phyloP scores from a whole-genome alignment of 441 rosid genomes.

The Eutrema salsugineum region DNA sequence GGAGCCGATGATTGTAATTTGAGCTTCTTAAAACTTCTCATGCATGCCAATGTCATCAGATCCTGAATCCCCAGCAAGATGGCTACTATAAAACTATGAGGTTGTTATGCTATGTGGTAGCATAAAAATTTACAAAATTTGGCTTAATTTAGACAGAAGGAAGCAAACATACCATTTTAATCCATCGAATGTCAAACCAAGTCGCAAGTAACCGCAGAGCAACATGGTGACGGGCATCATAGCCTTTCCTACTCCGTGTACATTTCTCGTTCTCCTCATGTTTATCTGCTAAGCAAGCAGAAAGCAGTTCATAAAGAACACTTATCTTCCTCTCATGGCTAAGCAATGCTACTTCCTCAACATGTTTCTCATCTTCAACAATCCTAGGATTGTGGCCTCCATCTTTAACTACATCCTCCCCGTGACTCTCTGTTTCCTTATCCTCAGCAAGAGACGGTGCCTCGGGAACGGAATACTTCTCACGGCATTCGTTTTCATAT shows the following conservation, averaged over 20 bases:
- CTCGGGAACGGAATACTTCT: constrained; percentile 43
- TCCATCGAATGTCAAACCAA: constrained; percentile 73
- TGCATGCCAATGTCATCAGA: neutral
- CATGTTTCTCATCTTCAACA: constrained; percentile 36
- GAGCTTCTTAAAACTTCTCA: neutral
- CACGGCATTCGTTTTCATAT: constrained; percentile 58
- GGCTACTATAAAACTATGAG: neutral
- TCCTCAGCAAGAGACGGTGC: constrained; percentile 25
- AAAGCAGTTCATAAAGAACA: constrained; percentile 74
- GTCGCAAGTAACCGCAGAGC: constrained; percentile 70
- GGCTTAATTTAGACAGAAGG: neutral
- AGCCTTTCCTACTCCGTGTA: constrained; percentile 54
- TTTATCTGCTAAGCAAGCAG: constrained; percentile 71
- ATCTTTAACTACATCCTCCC: constrained; percentile 2
- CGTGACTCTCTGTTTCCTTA: constrained; percentile 13
- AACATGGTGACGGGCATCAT: constrained; percentile 89
- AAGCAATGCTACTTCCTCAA: constrained; percentile 58
- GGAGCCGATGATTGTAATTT: neutral
- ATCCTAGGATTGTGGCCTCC: constrained; percentile 11
- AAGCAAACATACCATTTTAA: constrained; percentile 57
- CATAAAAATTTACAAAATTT: neutral
- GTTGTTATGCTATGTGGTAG: neutral
- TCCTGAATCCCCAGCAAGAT: neutral
- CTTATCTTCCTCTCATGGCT: constrained; percentile 59
- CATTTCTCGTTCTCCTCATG: constrained; percentile 36